Evolutionary conservation across 2,329 filamentous ascomycete species (phyloP).

Genomic region (Onygena corvina): DNA sequence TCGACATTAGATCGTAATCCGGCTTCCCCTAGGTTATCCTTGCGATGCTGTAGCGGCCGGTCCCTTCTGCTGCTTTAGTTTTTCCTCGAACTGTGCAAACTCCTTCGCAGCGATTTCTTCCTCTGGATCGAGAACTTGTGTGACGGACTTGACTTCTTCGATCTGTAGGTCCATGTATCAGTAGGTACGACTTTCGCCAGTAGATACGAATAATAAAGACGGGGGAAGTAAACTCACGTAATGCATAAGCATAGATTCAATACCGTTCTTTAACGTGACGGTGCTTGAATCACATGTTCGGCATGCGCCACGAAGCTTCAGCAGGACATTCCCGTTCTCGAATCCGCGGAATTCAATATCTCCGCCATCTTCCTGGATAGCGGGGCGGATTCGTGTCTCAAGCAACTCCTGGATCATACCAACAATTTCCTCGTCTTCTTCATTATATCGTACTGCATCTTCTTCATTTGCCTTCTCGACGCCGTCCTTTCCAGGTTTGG

Average conservation of each 20-base stretch:
- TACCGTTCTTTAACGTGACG: slow-evolving; percentile 91
- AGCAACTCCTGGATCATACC: slow-evolving; percentile 98
- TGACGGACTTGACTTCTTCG: slow-evolving; percentile 85
- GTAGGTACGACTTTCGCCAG: neutral
- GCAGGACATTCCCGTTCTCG: slow-evolving; percentile 65
- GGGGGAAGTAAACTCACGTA: slow-evolving; percentile 50
- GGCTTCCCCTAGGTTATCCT: slow-evolving; percentile 41
- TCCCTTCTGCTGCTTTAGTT: slow-evolving; percentile 49
- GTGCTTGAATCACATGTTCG: slow-evolving; percentile 94
- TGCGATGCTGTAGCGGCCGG: slow-evolving; percentile 36
- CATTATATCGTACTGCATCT: slow-evolving; percentile 70
- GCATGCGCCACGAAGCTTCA: slow-evolving; percentile 87
- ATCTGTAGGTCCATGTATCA: slow-evolving; percentile 47
- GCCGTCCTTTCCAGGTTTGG: slow-evolving; percentile 40
- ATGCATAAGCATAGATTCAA: slow-evolving; percentile 97
- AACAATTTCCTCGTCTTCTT: slow-evolving; percentile 86
- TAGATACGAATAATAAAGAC: neutral
- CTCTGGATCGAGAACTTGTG: slow-evolving; percentile 81
- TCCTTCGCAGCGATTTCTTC: slow-evolving; percentile 78
- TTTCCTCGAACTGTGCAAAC: slow-evolving; percentile 93
- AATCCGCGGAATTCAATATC: slow-evolving; percentile 95
- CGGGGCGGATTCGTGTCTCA: slow-evolving; percentile 85
- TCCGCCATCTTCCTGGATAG: slow-evolving; percentile 94
- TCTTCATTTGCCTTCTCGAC: slow-evolving; percentile 24
- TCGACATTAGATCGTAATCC: slow-evolving; percentile 16